A percentile compares a stretch with the other conserved stretches of the same genome.
Evolutionary conservation across 257 asterid species (phyloP).

Genomic region (Haberlea rhodopensis): DNA sequence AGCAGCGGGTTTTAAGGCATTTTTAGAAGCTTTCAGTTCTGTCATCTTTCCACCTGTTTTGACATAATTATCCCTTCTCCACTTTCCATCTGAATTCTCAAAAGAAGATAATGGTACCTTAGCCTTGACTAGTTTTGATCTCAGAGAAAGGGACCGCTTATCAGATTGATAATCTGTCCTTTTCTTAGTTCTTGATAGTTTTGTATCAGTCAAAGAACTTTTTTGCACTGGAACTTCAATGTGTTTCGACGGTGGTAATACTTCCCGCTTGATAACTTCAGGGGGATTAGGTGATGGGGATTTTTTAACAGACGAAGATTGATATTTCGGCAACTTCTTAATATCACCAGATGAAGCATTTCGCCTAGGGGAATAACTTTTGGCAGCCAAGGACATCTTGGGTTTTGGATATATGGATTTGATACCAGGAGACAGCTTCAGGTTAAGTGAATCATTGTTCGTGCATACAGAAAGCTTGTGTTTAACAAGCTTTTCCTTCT

Average conservation of each 20-base stretch:
- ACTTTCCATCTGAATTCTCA: conserved; percentile 36
- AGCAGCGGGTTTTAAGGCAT: conserved; percentile 28
- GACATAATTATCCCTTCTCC: conserved; percentile 26
- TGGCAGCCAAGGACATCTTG: conserved; percentile 26
- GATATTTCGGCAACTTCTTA: conserved; percentile 20
- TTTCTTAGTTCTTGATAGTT: conserved; percentile 24
- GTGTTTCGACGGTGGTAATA: conserved; percentile 36
- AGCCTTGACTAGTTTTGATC: conserved; percentile 30
- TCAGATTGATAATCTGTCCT: conserved; percentile 18
- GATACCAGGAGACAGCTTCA: conserved; percentile 28
- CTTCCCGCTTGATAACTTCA: conserved; percentile 55
- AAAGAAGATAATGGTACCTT: conserved; percentile 32
- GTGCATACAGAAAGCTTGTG: conserved; percentile 17
- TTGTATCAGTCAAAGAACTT: conserved; percentile 27
- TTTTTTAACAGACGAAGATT: conserved; percentile 29
- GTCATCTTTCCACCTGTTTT: conserved; percentile 26
- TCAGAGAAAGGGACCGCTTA: conserved; percentile 24
- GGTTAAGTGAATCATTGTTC: conserved; percentile 19
- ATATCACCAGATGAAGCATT: conserved; percentile 30
- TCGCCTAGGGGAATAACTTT: conserved; percentile 19
- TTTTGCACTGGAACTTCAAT: conserved; percentile 35
- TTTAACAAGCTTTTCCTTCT: conserved; percentile 32
- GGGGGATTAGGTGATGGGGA: conserved; percentile 43
- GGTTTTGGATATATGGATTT: conserved; percentile 31
- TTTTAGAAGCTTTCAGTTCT: conserved; percentile 36